Base-by-base conservation (phyloP, 2,329 filamentous ascomycete genomes). In the Aspergillus ruber region DNA sequence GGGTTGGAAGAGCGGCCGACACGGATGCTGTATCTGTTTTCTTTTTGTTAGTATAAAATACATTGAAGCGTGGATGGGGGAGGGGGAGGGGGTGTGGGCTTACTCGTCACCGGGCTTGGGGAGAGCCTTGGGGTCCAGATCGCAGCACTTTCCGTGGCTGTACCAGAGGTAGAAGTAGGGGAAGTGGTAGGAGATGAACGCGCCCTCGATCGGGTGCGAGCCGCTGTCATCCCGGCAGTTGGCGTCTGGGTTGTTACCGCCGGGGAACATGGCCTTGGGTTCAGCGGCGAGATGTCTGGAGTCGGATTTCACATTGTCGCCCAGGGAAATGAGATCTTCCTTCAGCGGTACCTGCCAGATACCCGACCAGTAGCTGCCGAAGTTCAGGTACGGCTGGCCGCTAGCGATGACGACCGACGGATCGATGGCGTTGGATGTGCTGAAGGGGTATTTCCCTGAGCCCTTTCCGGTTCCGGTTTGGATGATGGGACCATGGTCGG, bases 321-420 rank as follows among this genome's bases (percentile, higher is more conserved):
- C 47, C 1, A 52, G 44, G 1, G 60, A 60, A 10, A 66, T 39
- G 8, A 65, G 45, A 38, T 63, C 57, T 2, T 53, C 33, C 7
- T 49, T 50, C 50, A 86, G 73, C 32, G 71, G 64, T 1, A 82
- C 77, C 59, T 82, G 78, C 71, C 80, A 85, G 52, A 87, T 75
- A 54, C 82, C 78, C 5, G 69, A 67, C 83, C 83, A 88, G 72
- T 85, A 88, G 39, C 80, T 84, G 39, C 84, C 85, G 51, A 85
- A 88, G 44, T 73, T 79, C 56, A 83, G 64, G 49, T 74, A 74
- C 52, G 74, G 76, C 4, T 56, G 54, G 3, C 57, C 56, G 20
- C 62, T 57, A 1, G 47, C 42, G 35, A 67, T 67, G 10, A 71
- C 54, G 4, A 82, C 63, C 48, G 76, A 78, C 2, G 75, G 67